Evolutionary conservation across 176 grass and related monocot genomes (phyloP).

Genomic region (Phoenix dactylifera): DNA sequence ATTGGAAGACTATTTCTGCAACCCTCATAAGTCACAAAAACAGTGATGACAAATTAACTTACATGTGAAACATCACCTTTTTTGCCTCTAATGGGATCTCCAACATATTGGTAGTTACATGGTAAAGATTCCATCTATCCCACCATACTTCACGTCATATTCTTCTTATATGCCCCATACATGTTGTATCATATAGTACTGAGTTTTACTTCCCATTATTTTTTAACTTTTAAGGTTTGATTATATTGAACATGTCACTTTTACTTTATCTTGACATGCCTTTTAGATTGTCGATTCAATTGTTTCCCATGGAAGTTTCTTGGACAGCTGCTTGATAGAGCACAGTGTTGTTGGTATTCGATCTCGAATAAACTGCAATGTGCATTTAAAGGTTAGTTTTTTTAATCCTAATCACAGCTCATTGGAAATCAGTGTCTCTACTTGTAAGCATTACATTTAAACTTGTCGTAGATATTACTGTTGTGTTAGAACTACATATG

Average conservation of each 20-base stretch:
- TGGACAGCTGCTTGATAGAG: slow-evolving; percentile 58
- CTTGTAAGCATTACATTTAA: not conserved
- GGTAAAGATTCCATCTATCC: too few species aligned
- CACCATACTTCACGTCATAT: too few species aligned
- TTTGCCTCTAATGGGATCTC: too few species aligned
- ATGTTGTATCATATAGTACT: not conserved
- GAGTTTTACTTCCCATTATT: slow-evolving; percentile 6
- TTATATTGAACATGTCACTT: not conserved
- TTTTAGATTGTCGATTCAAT: slow-evolving; percentile 76
- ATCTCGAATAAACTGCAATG: slow-evolving; percentile 59
- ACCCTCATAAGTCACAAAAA: too few species aligned
- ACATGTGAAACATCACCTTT: too few species aligned
- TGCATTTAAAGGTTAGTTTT: slow-evolving; percentile 57
- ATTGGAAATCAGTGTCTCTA: not conserved
- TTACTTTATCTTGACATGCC: slow-evolving; percentile 3
- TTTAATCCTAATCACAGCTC: not conserved
- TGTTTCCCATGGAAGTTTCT: slow-evolving; percentile 85
- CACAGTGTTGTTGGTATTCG: slow-evolving; percentile 75
- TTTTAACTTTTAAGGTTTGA: not conserved
- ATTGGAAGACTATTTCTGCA: too few species aligned
- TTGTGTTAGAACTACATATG: not conserved
- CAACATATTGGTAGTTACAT: too few species aligned
- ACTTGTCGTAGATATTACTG: not conserved
- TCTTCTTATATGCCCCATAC: not conserved
- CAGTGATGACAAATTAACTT: too few species aligned